Percentiles rank a stretch among this genome's conserved stretches.
These are phyloP conservation scores for Colletotrichum spinosum DNA, from an alignment of 2,329 filamentous ascomycete species.

Conservation along the genomic window DNA sequence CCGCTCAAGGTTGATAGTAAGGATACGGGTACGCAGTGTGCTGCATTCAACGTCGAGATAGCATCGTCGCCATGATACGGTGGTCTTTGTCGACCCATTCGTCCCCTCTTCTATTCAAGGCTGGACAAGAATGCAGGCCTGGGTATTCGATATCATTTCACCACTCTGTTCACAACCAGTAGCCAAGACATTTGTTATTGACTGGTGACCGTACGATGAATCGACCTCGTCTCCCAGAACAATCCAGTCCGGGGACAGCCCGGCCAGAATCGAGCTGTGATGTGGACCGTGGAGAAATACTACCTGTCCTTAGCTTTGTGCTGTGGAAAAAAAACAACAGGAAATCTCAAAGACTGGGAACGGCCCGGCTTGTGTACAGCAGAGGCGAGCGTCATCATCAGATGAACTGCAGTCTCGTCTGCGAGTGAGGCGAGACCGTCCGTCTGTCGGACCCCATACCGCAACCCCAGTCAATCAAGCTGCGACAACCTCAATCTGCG, in stretches of 20 bases:
- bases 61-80: too few relatives aligned
- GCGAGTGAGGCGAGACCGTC: conserved; percentile 5
- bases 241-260: conserved; percentile 28
- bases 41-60: too few relatives aligned
- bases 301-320: conserved; percentile 19
- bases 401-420: conserved; percentile 21
- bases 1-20: too few relatives aligned
- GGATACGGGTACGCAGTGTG: too few relatives aligned
- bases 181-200: neutral
- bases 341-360: conserved; percentile 33
- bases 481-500: conserved; percentile 35
- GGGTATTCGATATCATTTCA: too few relatives aligned
- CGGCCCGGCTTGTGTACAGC: conserved; percentile 15
- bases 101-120: too few relatives aligned
- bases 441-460: conserved; percentile 8
- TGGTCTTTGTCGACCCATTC: too few relatives aligned
- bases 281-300: conserved; percentile 27
- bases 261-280: conserved; percentile 22
- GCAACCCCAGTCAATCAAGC: conserved; percentile 27
- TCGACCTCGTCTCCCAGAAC: conserved; percentile 24
- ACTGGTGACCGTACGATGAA: neutral
- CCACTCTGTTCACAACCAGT: too few relatives aligned
- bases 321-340: conserved; percentile 1
- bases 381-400: conserved; percentile 25
- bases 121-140: too few relatives aligned